These are phyloP conservation scores for Cinnamomum chago DNA, from an alignment of 164 flowering plant genomes.

Conservation along the genomic window DNA sequence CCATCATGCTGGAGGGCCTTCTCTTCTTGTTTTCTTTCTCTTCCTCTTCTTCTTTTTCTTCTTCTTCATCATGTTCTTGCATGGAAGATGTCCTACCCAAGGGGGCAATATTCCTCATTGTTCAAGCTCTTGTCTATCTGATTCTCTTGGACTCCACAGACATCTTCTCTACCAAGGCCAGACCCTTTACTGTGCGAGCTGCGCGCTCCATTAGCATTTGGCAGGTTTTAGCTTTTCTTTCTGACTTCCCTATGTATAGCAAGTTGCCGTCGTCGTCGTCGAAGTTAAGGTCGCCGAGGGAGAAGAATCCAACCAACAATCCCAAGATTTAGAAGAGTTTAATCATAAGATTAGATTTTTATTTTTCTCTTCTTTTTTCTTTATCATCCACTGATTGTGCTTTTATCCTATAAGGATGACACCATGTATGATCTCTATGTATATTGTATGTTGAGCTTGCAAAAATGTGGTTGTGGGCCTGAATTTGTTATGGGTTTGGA, in stretches of 20 bases:
- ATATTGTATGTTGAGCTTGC: background rate
- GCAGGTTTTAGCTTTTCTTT: conserved; percentile 34
- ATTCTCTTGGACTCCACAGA: conserved; percentile 44
- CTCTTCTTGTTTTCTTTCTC: no score
- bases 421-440: background rate
- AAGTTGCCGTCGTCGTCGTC: conserved; percentile 16
- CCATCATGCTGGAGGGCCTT: no score
- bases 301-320: background rate
- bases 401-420: background rate
- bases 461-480: no score
- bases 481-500: no score
- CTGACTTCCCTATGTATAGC: conserved; percentile 31
- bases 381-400: background rate
- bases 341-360: no score
- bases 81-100: conserved; percentile 32
- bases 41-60: no score
- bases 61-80: background rate
- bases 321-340: background rate
- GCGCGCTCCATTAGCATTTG: conserved; percentile 38
- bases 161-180: conserved; percentile 33
- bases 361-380: background rate
- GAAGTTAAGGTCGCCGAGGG: background rate
- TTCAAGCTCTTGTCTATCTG: conserved; percentile 51
- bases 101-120: conserved; percentile 38
- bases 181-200: conserved; percentile 32